These are phyloP conservation scores for Terana coerulea DNA, from an alignment of 768 basidiomycete genomes.

Conservation along the genomic window DNA sequence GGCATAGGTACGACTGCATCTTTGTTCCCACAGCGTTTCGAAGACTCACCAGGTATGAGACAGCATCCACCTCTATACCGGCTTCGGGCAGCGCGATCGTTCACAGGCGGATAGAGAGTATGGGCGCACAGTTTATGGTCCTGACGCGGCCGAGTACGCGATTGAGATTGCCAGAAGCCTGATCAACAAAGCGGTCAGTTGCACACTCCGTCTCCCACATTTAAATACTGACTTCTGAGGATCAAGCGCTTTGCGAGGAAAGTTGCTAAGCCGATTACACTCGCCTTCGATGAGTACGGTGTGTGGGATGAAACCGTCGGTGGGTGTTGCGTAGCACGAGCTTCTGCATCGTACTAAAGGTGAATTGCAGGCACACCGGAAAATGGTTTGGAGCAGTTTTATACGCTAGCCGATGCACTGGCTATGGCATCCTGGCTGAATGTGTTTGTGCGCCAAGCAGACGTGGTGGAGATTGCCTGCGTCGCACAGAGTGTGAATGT, in stretches of 20 bases:
- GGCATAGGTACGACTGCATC: constrained; percentile 16
- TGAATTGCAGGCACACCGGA: constrained; percentile 19
- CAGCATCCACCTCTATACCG: constrained; percentile 24
- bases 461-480: constrained; percentile 57
- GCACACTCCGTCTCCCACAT: not conserved
- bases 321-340: constrained; percentile 1
- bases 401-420: constrained; percentile 24
- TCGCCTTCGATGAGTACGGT: constrained; percentile 24
- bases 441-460: constrained; percentile 55
- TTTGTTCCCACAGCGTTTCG: not conserved
- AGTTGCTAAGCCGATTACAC: constrained; percentile 19
- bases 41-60: not conserved
- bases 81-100: constrained; percentile 21
- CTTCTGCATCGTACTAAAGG: not conserved
- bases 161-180: constrained; percentile 22
- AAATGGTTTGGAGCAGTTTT: constrained; percentile 19
- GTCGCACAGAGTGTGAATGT: constrained; percentile 56
- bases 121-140: constrained; percentile 20
- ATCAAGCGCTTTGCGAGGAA: constrained; percentile 17
- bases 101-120: constrained; percentile 20
- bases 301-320: constrained; percentile 26
- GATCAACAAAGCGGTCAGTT: constrained; percentile 23
- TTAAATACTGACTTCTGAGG: not conserved
- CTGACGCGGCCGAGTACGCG: constrained; percentile 22
- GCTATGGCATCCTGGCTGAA: constrained; percentile 61